Evolutionary conservation across 2,329 filamentous ascomycete genomes (phyloP), one percentile per base, ranked within the genome.

Genomic region (Apiospora marii): DNA sequence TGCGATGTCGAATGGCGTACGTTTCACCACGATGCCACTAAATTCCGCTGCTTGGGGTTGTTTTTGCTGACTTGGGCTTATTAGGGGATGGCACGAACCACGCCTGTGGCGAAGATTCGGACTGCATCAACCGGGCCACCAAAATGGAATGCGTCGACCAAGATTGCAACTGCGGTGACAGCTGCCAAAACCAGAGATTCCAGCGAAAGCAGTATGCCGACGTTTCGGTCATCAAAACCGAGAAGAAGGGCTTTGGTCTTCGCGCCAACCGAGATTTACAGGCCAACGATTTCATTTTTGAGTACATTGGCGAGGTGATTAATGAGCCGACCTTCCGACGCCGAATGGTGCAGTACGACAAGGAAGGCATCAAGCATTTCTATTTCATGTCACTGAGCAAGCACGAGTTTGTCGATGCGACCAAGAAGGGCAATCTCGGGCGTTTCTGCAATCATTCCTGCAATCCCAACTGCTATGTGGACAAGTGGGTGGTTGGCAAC

Each of bases 311-410:
- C 78, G 96, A 99, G 84, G 96, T 98, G 77, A 98, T 99, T 81
- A 96, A 97, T 78, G 96, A 99, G 83, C 89, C 90, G 43, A 93
- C 93, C 14, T 98, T 98, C 80, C 93, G 95, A 72, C 91, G 92
- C 73, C 94, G 96, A 74, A 98, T 97, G 92, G 86, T 94, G 51
- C 93, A 97, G 79, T 99, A 99, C 83, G 95, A 98, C 80, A 90
- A 96, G 68, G 94, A 98, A 82, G 95, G 95, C 74, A 98, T 99
- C 87, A 98, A 97, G 83, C 96, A 99, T 84, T 99, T 99, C 83
- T 99, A 99, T 84, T 99, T 99, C 86, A 99, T 99, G 96, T 98
- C 96, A 41, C 91, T 99, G 74, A 97, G 91, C 80, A 97, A 97
- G 82, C 94, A 92, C 79, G 96, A 98, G 82, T 99, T 98, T 80